phyloP scores from a whole-genome alignment of 805 yeast genomes.

The Lachancea quebecensis region DNA sequence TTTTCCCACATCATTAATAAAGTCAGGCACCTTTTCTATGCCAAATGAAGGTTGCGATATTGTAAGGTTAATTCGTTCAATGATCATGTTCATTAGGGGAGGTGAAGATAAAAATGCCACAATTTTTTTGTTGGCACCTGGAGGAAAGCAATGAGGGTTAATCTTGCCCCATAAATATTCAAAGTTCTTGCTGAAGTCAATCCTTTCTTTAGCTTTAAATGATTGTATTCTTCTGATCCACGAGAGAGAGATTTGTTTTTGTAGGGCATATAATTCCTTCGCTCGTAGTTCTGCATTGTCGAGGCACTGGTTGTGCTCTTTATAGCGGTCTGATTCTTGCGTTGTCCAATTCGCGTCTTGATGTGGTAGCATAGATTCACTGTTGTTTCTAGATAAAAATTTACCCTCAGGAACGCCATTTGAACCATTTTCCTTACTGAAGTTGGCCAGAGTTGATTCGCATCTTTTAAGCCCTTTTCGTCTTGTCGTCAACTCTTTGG shows the following conservation, averaged over 20 bases:
- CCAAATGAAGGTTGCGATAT: slow-evolving; percentile 48
- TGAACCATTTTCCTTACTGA: not conserved
- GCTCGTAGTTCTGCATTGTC: slow-evolving; percentile 1
- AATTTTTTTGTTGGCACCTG: slow-evolving; percentile 39
- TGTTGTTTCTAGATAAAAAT: not conserved
- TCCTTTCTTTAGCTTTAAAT: slow-evolving; percentile 36
- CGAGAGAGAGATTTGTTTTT: slow-evolving; percentile 46
- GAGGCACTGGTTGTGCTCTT: not conserved
- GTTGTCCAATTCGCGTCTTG: no score
- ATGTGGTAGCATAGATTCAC: not conserved
- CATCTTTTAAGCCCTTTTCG: slow-evolving; percentile 2
- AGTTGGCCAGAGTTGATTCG: not conserved
- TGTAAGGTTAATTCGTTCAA: slow-evolving; percentile 43
- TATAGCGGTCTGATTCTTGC: not conserved
- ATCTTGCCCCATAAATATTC: slow-evolving; percentile 38
- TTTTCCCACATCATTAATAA: slow-evolving; percentile 66
- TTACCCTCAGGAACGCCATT: not conserved
- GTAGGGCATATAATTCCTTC: slow-evolving; percentile 25
- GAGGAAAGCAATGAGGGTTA: slow-evolving; percentile 32
- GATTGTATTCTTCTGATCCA: slow-evolving; percentile 66
- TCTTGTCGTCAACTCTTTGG: slow-evolving; percentile 7
- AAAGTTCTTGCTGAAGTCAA: slow-evolving; percentile 36
- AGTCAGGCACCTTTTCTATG: slow-evolving; percentile 47
- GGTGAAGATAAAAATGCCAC: slow-evolving; percentile 43
- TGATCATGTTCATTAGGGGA: slow-evolving; percentile 44